Evolutionary conservation across 495 filamentous ascomycete species (phyloP).

Genomic region (Jackrogersella multiformis): DNA sequence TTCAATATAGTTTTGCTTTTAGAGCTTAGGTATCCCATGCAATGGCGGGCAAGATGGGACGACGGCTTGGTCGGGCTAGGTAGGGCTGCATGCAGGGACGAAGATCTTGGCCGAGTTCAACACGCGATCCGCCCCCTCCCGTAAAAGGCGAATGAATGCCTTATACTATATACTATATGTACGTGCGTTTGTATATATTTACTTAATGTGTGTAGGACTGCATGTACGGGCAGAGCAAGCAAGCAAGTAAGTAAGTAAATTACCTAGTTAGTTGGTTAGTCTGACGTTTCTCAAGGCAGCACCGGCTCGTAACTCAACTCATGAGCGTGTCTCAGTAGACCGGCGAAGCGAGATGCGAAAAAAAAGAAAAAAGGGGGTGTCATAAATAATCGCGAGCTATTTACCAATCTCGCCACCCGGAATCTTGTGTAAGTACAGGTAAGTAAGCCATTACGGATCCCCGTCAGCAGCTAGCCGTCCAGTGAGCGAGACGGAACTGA

Average conservation of each 20-base stretch:
- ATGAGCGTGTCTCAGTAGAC: conserved; percentile 1
- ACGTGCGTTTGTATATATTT: conserved; percentile 9
- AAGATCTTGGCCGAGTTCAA: conserved; percentile 28
- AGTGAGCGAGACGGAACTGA: not conserved
- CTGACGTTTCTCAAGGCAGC: conserved; percentile 28
- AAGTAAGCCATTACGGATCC: not conserved
- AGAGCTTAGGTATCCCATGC: conserved; percentile 20
- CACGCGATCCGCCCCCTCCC: conserved; percentile 3
- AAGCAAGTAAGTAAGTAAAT: no score
- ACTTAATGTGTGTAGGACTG: conserved; percentile 29
- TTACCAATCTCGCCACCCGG: conserved; percentile 8
- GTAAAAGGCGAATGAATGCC: conserved; percentile 16
- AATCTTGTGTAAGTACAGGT: conserved; percentile 8
- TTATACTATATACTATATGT: not conserved
- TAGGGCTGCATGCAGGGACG: conserved; percentile 36
- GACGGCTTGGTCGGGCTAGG: conserved; percentile 3
- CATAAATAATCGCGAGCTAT: not conserved
- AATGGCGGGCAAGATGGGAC: conserved; percentile 15
- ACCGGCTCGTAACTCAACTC: conserved; percentile 9
- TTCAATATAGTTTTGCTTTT: not conserved
- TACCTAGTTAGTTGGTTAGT: conserved; percentile 6
- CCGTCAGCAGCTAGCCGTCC: conserved; percentile 6
- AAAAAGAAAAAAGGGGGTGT: no score
- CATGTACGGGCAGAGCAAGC: no score
- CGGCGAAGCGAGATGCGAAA: not conserved